Base-by-base conservation (phyloP, 2,329 filamentous ascomycete species). In the Samsoniella hepiali region DNA sequence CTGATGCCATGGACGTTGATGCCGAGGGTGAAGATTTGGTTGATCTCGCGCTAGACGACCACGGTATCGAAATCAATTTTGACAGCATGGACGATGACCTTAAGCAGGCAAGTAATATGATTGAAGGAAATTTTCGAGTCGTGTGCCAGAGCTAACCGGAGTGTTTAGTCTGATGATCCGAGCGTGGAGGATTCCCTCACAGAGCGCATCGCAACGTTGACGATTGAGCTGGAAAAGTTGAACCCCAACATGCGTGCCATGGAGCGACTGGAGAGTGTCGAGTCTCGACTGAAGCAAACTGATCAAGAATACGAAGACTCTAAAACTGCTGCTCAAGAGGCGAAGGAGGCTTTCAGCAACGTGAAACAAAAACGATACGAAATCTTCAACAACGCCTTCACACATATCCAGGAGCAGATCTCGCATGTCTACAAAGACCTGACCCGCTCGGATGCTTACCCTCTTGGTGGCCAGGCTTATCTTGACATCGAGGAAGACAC, bases 201-300 rank as follows among this genome's bases (percentile, higher is more conserved):
- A 60, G 91, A 96, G 61, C 89, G 88, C 70, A 92, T 99, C 67
- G 81, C 84, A 27, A 83, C 84, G 34, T 82, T 99, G 10, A 88
- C 88, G 51, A 80, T 84, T 38, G 91, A 97, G 69, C 85, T 99
- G 27, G 93, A 97, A 73, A 97, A 97, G 77, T 88, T 98, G 76
- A 93, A 95, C 66, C 95, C 95, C 32, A 98, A 99, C 75, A 96
- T 97, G 87, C 91, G 94, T 70, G 95, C 94, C 9, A 92, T 93
- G 76, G 93, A 98, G 72, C 91, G 94, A 57, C 83, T 99, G 5
- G 91, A 95, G 72, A 89, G 88, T 29, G 93, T 96, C 9, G 91
- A 96, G 74, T 84, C 87, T 58, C 88, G 93, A 65, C 88, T 97
- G 31, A 88, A 91, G 67, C 84, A 88, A 64, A 94, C 91, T 1